A percentile compares a stretch with the other conserved stretches of the same genome.
These are phyloP conservation scores for Lactarius vividus DNA, from an alignment of 768 basidiomycete species.

Conservation along the genomic window DNA sequence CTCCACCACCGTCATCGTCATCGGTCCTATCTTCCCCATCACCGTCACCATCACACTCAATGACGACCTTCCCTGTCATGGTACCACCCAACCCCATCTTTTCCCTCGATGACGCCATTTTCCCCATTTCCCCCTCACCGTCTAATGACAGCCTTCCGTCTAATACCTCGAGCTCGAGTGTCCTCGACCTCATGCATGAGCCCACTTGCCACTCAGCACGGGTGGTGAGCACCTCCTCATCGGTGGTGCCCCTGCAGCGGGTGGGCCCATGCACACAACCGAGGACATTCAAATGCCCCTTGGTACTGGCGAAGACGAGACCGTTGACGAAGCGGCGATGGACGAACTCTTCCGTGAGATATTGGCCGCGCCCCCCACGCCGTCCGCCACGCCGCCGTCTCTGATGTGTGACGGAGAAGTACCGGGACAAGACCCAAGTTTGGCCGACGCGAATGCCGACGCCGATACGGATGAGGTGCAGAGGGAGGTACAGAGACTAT, in stretches of 20 bases:
- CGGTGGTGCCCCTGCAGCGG: conserved; percentile 90
- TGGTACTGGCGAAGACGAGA: conserved; percentile 30
- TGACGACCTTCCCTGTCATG: conserved; percentile 35
- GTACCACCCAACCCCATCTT: conserved; percentile 37
- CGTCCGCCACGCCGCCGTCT: conserved; percentile 37
- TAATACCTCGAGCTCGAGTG: conserved; percentile 34
- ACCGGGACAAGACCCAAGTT: conserved; percentile 26
- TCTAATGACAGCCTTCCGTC: conserved; percentile 31
- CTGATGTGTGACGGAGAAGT: conserved; percentile 30
- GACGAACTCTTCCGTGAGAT: conserved; percentile 70
- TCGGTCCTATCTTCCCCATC: conserved; percentile 27
- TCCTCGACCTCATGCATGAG: conserved; percentile 42
- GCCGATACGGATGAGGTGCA: conserved; percentile 37
- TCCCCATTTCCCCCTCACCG: conserved; percentile 38
- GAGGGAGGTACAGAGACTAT: conserved; percentile 58
- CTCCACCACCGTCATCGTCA: conserved; percentile 20
- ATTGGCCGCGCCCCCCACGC: conserved; percentile 49
- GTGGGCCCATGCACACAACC: conserved; percentile 51
- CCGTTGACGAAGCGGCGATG: conserved; percentile 60
- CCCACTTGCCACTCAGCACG: conserved; percentile 98
- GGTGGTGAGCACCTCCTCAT: conserved; percentile 79
- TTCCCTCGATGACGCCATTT: conserved; percentile 34
- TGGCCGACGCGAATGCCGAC: conserved; percentile 1
- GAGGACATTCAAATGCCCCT: conserved; percentile 12
- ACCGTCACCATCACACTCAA: conserved; percentile 33